These are phyloP conservation scores for Amanita muscaria DNA, from an alignment of 768 basidiomycete species.

Conservation along the genomic window DNA sequence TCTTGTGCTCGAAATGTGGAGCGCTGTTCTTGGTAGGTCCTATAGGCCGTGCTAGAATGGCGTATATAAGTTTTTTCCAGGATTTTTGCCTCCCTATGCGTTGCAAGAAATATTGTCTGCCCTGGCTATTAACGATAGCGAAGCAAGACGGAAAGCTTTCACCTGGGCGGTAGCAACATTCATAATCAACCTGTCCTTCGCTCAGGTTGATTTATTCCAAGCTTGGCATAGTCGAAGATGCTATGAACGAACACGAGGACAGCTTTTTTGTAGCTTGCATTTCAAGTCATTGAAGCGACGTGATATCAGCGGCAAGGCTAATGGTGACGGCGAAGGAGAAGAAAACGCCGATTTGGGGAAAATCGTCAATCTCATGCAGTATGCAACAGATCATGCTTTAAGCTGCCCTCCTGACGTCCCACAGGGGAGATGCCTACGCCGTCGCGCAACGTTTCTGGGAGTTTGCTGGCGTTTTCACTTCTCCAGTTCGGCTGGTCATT, in stretches of 20 bases:
- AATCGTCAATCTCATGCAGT: conserved; percentile 74
- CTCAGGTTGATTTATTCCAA: conserved; percentile 54
- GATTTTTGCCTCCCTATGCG: conserved; percentile 60
- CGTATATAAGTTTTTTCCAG: too few relatives aligned
- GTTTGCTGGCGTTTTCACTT: conserved; percentile 52
- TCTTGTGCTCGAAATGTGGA: conserved; percentile 49
- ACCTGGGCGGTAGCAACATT: conserved; percentile 54
- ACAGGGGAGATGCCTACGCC: conserved; percentile 61
- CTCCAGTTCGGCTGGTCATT: conserved; percentile 56
- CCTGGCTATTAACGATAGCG: conserved; percentile 33
- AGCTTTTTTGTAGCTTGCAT: conserved; percentile 62
- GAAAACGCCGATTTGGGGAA: conserved; percentile 54
- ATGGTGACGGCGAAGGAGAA: conserved; percentile 24
- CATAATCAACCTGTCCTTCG: conserved; percentile 56
- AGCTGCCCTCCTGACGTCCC: conserved; percentile 7
- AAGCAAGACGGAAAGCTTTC: conserved; percentile 38
- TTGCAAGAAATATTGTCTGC: conserved; percentile 50
- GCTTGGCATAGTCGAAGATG: conserved; percentile 61
- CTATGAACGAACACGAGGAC: conserved; percentile 65
- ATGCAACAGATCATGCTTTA: conserved; percentile 15
- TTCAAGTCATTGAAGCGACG: conserved; percentile 57
- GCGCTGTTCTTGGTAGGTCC: conserved; percentile 37
- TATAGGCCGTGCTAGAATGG: conserved; percentile 4
- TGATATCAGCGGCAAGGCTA: conserved; percentile 43
- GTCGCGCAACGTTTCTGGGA: conserved; percentile 70